Evolutionary conservation across 768 basidiomycete species (phyloP).

Genomic region (Pleurotus salmoneostramineus): DNA sequence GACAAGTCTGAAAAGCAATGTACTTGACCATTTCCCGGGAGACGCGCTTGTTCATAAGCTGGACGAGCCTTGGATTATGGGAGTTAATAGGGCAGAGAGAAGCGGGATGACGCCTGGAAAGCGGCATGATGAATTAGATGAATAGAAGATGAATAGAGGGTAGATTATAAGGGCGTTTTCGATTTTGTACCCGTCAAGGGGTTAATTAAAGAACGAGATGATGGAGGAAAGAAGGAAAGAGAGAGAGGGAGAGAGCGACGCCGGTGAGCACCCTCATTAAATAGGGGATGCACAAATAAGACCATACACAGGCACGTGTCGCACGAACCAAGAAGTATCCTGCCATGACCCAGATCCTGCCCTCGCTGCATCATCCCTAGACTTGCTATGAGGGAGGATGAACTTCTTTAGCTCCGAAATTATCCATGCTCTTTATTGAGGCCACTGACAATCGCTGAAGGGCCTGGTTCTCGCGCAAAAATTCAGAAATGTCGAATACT

Average conservation of each 20-base stretch:
- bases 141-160: neutral
- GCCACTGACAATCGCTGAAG: too few species aligned
- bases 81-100: slow-evolving; percentile 74
- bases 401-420: too few species aligned
- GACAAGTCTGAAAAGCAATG: slow-evolving; percentile 74
- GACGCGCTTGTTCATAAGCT: slow-evolving; percentile 74
- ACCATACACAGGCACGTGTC: slow-evolving; percentile 1
- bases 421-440: too few species aligned
- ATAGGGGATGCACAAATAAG: neutral
- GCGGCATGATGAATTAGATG: slow-evolving; percentile 6
- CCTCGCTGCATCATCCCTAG: too few species aligned
- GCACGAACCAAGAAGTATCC: neutral
- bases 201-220: neutral
- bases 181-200: slow-evolving; percentile 7
- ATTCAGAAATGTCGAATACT: too few species aligned
- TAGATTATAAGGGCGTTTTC: slow-evolving; percentile 6
- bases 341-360: neutral
- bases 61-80: slow-evolving; percentile 80
- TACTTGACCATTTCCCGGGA: slow-evolving; percentile 83
- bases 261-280: neutral
- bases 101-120: slow-evolving; percentile 52
- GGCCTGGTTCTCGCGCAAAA: too few species aligned
- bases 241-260: neutral
- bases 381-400: too few species aligned
- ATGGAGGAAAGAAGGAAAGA: neutral